These are phyloP conservation scores for Astrothelium macrocarpum DNA, from an alignment of 495 filamentous ascomycete genomes.

Conservation along the genomic window DNA sequence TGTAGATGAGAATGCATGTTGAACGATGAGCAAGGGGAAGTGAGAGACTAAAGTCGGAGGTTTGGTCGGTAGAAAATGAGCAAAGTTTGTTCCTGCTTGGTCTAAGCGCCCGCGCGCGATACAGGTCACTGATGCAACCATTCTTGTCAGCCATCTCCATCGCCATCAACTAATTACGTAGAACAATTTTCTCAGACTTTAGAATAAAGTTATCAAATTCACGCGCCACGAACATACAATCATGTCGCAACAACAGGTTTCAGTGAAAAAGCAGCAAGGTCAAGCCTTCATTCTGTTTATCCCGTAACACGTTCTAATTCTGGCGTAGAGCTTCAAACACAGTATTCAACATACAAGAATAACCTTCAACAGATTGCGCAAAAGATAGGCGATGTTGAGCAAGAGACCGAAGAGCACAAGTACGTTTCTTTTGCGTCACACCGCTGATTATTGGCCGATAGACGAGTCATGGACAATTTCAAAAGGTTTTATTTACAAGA, in stretches of 20 bases:
- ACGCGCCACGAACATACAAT: conserved; percentile 8
- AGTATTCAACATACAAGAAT: conserved; percentile 95
- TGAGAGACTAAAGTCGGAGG: not conserved
- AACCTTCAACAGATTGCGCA: conserved; percentile 84
- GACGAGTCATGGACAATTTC: conserved; percentile 13
- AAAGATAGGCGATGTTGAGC: conserved; percentile 95
- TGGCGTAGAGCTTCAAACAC: conserved; percentile 74
- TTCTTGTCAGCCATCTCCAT: too few species aligned
- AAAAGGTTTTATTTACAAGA: not conserved
- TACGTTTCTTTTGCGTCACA: conserved; percentile 39
- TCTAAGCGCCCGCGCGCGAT: too few species aligned
- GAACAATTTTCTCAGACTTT: too few species aligned
- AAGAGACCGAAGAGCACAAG: conserved; percentile 97
- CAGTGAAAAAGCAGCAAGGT: conserved; percentile 58
- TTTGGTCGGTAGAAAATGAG: too few species aligned
- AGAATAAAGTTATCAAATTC: too few species aligned
- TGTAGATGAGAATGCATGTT: conserved; percentile 95
- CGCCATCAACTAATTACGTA: too few species aligned
- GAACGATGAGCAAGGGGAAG: too few species aligned
- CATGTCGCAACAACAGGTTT: conserved; percentile 28
- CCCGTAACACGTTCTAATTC: conserved; percentile 11
- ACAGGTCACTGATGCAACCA: too few species aligned
- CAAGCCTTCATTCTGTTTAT: not conserved
- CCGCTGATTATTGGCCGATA: conserved; percentile 13
- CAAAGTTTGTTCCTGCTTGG: too few species aligned